Percentiles rank a stretch among this genome's conserved stretches.
These are phyloP conservation scores for Neoscytalidium dimidiatum DNA, from an alignment of 2,329 filamentous ascomycete genomes.

Conservation along the genomic window DNA sequence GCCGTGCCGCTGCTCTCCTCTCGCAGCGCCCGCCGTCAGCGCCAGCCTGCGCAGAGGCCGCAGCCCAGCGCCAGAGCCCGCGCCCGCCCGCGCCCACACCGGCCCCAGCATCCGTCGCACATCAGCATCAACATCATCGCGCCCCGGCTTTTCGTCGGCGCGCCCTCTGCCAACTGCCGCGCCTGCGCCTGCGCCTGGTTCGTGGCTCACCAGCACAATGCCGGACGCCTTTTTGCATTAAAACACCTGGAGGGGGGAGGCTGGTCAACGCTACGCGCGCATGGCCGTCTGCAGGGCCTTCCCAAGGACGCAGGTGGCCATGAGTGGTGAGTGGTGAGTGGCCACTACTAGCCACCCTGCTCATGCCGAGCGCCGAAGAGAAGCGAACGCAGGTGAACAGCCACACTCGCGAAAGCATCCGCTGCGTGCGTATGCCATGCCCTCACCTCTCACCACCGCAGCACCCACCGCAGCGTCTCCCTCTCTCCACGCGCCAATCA, in stretches of 20 bases:
- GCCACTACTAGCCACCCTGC: not conserved
- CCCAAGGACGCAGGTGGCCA: not conserved
- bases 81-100: too few relatives aligned
- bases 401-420: not conserved
- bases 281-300: not conserved
- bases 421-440: not conserved
- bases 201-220: not conserved
- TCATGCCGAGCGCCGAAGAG: not conserved
- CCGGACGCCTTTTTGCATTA: not conserved
- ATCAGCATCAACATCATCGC: slow-evolving; percentile 7
- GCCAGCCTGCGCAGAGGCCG: not conserved
- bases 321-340: slow-evolving; percentile 4
- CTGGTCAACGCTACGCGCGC: not conserved
- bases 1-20: not conserved
- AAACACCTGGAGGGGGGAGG: not conserved
- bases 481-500: not conserved
- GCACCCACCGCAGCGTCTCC: not conserved
- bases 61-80: too few relatives aligned
- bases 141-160: not conserved
- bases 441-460: slow-evolving; percentile 11
- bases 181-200: not conserved
- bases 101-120: slow-evolving; percentile 3
- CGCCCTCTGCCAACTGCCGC: not conserved
- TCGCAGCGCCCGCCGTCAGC: not conserved
- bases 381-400: not conserved